Evolutionary conservation across 2,329 filamentous ascomycete genomes (phyloP).

Genomic region (Talaromyces sp.): DNA sequence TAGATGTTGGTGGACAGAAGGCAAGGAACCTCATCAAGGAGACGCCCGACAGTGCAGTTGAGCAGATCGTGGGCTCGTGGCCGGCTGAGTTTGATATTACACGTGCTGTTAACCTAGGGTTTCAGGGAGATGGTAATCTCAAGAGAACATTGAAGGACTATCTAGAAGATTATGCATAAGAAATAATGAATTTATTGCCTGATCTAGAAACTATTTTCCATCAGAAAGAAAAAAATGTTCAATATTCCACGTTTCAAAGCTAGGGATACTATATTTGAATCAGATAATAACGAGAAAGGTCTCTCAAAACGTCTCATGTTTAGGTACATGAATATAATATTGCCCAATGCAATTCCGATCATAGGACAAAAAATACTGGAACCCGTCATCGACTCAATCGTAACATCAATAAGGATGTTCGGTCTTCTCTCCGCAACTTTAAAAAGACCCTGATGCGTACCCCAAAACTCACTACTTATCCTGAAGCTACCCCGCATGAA

Average conservation of each 20-base stretch:
- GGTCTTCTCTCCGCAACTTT: too few relatives aligned
- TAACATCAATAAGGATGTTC: not conserved
- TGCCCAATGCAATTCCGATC: too few relatives aligned
- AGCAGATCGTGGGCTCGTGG: constrained; percentile 2
- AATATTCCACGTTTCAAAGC: not conserved
- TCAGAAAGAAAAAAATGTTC: too few relatives aligned
- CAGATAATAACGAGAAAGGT: too few relatives aligned
- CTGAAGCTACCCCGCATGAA: not conserved
- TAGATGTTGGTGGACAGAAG: not conserved
- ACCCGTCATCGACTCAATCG: too few relatives aligned
- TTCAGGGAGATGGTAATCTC: not conserved
- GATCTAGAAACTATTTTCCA: too few relatives aligned
- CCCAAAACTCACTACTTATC: not conserved
- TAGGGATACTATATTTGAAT: too few relatives aligned
- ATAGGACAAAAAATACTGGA: too few relatives aligned
- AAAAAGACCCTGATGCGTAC: too few relatives aligned
- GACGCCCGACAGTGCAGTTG: not conserved
- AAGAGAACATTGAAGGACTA: constrained; percentile 1
- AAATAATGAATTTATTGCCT: not conserved
- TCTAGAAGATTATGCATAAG: not conserved
- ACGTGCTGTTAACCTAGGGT: constrained; percentile 2
- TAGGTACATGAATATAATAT: too few relatives aligned
- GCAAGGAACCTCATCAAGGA: not conserved
- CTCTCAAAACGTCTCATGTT: too few relatives aligned
- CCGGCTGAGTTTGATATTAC: constrained; percentile 6